A percentile compares a stretch with the other conserved stretches of the same genome.
Evolutionary conservation across 2,329 filamentous ascomycete genomes (phyloP).

Genomic region (Botrytis aclada): DNA sequence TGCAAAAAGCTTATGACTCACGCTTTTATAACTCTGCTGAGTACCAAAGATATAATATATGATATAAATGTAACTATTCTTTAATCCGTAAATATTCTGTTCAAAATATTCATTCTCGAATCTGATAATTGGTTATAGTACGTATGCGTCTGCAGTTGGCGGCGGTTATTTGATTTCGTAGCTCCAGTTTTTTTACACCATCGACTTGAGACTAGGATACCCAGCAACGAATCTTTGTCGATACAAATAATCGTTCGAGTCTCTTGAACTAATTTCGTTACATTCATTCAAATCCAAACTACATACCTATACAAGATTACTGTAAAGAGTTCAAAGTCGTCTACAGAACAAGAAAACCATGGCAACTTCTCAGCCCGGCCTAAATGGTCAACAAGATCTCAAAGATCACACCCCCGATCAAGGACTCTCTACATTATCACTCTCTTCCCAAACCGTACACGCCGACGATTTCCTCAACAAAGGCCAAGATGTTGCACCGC

Average conservation of each 20-base stretch:
- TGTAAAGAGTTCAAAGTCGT: neutral
- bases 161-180: neutral
- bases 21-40: neutral
- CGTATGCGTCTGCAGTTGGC: neutral
- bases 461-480: constrained; percentile 75
- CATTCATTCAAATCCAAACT: neutral
- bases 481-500: constrained; percentile 78
- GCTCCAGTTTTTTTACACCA: neutral
- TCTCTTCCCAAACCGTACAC: constrained; percentile 74
- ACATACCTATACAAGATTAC: neutral
- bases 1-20: neutral
- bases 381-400: constrained; percentile 23
- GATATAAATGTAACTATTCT: neutral
- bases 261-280: neutral
- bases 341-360: constrained; percentile 21
- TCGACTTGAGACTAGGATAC: neutral
- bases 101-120: neutral
- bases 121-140: neutral
- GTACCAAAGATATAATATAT: neutral
- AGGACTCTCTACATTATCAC: constrained; percentile 42
- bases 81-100: neutral
- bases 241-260: neutral
- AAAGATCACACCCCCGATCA: constrained; percentile 22
- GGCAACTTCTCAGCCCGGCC: constrained; percentile 22
- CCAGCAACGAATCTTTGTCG: neutral